Base-by-base conservation (phyloP, 2,329 filamentous ascomycete genomes). In the Clarireedia monteithiana region DNA sequence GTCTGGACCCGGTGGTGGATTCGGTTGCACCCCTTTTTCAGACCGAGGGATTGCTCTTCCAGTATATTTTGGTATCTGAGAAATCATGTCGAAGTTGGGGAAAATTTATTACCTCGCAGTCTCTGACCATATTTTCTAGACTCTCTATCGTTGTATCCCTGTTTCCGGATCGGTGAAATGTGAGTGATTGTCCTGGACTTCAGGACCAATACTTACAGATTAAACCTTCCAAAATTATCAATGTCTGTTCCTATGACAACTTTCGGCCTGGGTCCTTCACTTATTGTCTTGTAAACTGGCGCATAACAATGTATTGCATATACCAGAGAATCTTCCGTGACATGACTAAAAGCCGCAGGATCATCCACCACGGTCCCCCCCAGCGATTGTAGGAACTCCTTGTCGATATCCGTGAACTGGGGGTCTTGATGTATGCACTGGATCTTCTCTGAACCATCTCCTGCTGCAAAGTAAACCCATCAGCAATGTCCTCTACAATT, bases 261-360 rank as follows among this genome's bases (percentile, higher is more conserved):
- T 15, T 59, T 61, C 6, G 68, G 66, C 42, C 48, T 60, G 10
- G 56, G 40, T 15, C 57, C 59, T 34, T 64, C 59, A 34, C 58
- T 58, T 42, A 68, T 53, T 15, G 62, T 30, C 26, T 63, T 59
- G 44, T 69, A 70, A 5, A 70, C 56, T 14, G 60, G 45, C 7
- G 59, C 60, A 56, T 69, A 70, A 54, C 68, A 70, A 57, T 70
- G 68, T 34, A 70, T 66, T 1, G 67, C 68, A 58, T 68, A 70
- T 1, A 69, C 66, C 46, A 70, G 50, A 30, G 60, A 66, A 15
- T 58, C 57, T 12, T 59, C 60, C 12, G 49, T 56, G 17, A 70
- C 62, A 6, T 61, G 26, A 2, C 47, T 36, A 39, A 67, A 69
- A 20, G 64, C 68, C 5, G 59, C 53, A n/a, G 68, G 68, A 40